phyloP scores from a whole-genome alignment of 2,329 filamentous ascomycete genomes.

The Canariomyces notabilis region DNA sequence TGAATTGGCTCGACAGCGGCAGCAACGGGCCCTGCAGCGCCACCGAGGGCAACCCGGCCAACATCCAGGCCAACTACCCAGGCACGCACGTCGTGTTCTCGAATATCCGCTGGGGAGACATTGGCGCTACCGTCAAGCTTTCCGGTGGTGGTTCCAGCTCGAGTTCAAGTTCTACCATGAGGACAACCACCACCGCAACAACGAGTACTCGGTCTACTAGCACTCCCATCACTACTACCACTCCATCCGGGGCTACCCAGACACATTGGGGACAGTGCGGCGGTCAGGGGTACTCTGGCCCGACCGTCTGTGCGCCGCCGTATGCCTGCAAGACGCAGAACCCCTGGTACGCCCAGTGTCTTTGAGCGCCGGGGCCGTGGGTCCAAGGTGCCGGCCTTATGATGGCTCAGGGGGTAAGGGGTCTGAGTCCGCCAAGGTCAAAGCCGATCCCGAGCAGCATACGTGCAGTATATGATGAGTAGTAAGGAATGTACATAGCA shows the following conservation, averaged over 20 bases:
- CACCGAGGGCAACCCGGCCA: conserved; percentile 47
- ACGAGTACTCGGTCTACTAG: not conserved
- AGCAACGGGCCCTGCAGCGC: conserved; percentile 49
- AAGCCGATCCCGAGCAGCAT: too few relatives aligned
- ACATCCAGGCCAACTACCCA: conserved; percentile 40
- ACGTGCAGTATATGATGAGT: too few relatives aligned
- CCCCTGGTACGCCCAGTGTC: conserved; percentile 8
- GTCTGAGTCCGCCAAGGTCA: not conserved
- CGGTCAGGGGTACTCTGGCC: not conserved
- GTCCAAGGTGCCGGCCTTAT: too few relatives aligned
- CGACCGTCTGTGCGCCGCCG: conserved; percentile 4
- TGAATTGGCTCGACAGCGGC: conserved; percentile 53
- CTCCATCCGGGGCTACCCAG: not conserved
- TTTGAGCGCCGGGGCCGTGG: not conserved
- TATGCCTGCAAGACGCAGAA: conserved; percentile 9
- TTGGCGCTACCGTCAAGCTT: conserved; percentile 17
- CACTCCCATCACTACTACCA: not conserved
- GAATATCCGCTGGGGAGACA: conserved; percentile 51
- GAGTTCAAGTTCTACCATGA: not conserved
- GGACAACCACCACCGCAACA: not conserved
- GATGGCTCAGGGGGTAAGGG: too few relatives aligned
- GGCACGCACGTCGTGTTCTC: conserved; percentile 48
- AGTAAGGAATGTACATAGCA: too few relatives aligned
- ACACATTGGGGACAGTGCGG: conserved; percentile 9
- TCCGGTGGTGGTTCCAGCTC: not conserved